Conservation (phyloP, 768 basidiomycete genomes). For the Omphalotus guepiniiformis region DNA sequence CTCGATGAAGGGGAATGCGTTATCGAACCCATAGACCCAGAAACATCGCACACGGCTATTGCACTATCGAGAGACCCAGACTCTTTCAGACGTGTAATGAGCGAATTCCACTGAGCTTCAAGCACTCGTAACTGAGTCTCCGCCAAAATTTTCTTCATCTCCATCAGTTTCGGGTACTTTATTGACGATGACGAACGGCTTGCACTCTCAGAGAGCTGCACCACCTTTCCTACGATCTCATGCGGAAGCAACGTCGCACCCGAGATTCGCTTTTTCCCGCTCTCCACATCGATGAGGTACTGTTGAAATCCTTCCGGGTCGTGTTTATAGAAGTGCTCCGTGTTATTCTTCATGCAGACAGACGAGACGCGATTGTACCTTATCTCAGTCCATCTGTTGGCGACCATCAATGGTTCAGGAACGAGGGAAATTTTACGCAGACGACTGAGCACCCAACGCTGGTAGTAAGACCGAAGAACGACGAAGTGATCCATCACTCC, state of each 20-base stretch:
- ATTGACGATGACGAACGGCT: neutral
- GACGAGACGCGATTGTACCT: constrained; percentile 57
- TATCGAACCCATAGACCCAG: constrained; percentile 61
- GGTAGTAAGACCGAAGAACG: constrained; percentile 52
- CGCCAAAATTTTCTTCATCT: constrained; percentile 25
- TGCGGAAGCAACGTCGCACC: constrained; percentile 70
- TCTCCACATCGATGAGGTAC: constrained; percentile 55
- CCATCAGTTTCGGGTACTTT: constrained; percentile 20
- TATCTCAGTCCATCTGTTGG: constrained; percentile 55
- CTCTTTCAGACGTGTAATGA: constrained; percentile 50
- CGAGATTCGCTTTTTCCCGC: constrained; percentile 50
- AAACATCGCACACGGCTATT: constrained; percentile 71
- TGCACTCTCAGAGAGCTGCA: constrained; percentile 2
- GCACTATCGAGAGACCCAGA: constrained; percentile 55
- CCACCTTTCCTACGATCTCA: constrained; percentile 44
- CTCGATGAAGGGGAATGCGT: neutral
- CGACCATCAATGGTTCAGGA: constrained; percentile 61
- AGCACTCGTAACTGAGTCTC: constrained; percentile 39
- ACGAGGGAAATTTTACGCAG: constrained; percentile 42
- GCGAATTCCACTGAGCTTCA: constrained; percentile 64
- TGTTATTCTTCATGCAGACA: constrained; percentile 58
- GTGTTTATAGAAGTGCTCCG: constrained; percentile 47
- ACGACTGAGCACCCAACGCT: constrained; percentile 55
- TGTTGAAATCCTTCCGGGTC: constrained; percentile 55
- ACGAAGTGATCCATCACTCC: constrained; percentile 13